Conservation (phyloP, 2,329 filamentous ascomycete genomes). For the Ceratocystis lukuohia region DNA sequence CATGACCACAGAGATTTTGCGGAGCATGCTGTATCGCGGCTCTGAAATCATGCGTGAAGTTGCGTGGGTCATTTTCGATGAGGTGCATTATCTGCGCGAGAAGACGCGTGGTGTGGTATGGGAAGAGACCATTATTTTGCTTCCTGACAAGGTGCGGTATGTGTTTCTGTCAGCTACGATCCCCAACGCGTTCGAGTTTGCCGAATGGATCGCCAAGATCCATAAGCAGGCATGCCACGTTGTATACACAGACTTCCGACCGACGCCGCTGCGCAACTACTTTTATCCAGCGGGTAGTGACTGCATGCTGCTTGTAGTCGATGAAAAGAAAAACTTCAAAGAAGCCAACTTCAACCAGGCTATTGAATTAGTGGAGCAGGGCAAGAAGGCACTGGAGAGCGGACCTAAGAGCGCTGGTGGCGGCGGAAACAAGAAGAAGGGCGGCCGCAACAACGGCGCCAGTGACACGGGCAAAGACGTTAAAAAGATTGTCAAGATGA, state of each 20-base stretch:
- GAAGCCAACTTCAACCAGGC: conserved; percentile 97
- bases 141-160: conserved; percentile 97
- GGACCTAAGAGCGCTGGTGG: conserved; percentile 46
- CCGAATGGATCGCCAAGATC: conserved; percentile 97
- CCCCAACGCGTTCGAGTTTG: conserved; percentile 97
- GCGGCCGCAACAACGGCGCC: conserved; percentile 71
- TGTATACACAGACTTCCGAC: conserved; percentile 96
- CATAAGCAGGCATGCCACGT: conserved; percentile 97
- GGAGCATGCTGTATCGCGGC: conserved; percentile 94
- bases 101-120: conserved; percentile 90
- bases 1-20: conserved; percentile 98
- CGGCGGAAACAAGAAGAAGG: conserved; percentile 63
- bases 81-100: conserved; percentile 97
- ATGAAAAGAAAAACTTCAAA: conserved; percentile 91
- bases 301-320: conserved; percentile 86
- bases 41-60: conserved; percentile 99
- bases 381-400: conserved; percentile 69
- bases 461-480: conserved; percentile 64
- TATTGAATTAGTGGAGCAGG: conserved; percentile 79
- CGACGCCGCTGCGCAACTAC: conserved; percentile 92
- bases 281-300: conserved; percentile 89
- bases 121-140: conserved; percentile 97
- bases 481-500: conserved; percentile 97
- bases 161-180: conserved; percentile 98
- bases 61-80: conserved; percentile 95